Evolutionary conservation across 805 yeast species (phyloP), one percentile per base, ranked within the genome.

Genomic region (Brettanomyces nanus): DNA sequence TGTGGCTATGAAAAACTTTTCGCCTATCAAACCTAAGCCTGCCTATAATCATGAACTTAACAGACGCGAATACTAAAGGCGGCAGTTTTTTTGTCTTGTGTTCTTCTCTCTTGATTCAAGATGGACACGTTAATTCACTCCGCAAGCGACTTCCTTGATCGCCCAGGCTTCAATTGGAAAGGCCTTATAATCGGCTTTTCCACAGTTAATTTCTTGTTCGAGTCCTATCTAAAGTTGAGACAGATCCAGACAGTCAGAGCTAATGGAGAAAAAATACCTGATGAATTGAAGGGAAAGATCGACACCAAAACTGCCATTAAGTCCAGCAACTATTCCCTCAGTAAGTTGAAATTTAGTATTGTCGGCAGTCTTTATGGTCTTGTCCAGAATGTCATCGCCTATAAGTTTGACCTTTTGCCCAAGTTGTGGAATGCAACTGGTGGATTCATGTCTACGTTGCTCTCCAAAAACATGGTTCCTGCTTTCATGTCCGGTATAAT

Each of bases 111-210:
- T 15, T n/a, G 13, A 20, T 5, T 31, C 25, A 34, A 17, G 9
- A 53, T 53, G 58, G 46, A 45, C 10, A 47, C 50, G 19, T 28
- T 61, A n/a, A 51, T 62, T 28, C 58, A 62, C 31, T 33, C 56
- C 11, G 56, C 77, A 10, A 72, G 78, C 42, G 52, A 68, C 3
- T 59, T 72, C 25, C 62, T 81, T 42, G 95, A 86, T 54, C 65
- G 62, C 35, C 80, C 92, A 3, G 68, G 69, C 13, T 73, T 85
- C 51, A 73, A 86, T 44, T 92, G 96, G 96, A 86, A 85, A 54
- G 51, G 69, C 10, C 65, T 89, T 31, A 74, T 90, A 33, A 57
- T 83, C 32, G 84, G 87, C 1, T 77, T 86, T 52, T 71, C 94
- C 4, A 65, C 80, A 13, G 84, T 83, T 23, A 83, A 86, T 54